Conservation (phyloP, 1,284 basidiomycete genomes). For the Uromyces viciae-fabae region DNA sequence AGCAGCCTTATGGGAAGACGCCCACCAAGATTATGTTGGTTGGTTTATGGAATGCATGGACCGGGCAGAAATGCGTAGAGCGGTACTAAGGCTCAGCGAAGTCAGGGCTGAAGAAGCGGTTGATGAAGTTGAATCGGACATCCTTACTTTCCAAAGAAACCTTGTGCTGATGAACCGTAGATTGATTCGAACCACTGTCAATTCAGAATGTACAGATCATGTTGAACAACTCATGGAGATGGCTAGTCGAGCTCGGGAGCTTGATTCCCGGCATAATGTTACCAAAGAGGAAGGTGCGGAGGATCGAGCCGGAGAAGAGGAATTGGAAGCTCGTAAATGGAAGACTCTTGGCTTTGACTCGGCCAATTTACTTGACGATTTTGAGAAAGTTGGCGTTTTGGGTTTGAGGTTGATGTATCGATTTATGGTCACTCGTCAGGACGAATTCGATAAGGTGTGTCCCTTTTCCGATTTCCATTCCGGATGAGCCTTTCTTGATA, state of each 20-base stretch:
- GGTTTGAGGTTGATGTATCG: slow-evolving; percentile 70
- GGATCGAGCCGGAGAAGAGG: slow-evolving; percentile 56
- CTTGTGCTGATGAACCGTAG: slow-evolving; percentile 74
- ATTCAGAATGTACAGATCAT: slow-evolving; percentile 64
- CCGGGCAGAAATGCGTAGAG: background rate
- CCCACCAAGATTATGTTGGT: background rate
- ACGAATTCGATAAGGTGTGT: slow-evolving; percentile 74
- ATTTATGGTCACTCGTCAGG: slow-evolving; percentile 69
- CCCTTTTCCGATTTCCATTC: background rate
- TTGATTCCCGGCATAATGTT: slow-evolving; percentile 59
- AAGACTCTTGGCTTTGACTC: slow-evolving; percentile 71
- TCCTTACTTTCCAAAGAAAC: slow-evolving; percentile 41
- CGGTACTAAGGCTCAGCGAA: slow-evolving; percentile 71
- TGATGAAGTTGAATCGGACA: slow-evolving; percentile 28
- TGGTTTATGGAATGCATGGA: slow-evolving; percentile 27
- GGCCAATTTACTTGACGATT: slow-evolving; percentile 76
- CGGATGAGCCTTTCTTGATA: too few relatives aligned
- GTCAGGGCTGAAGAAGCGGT: slow-evolving; percentile 58
- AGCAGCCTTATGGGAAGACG: slow-evolving; percentile 10
- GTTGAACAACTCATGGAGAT: slow-evolving; percentile 66
- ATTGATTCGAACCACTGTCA: slow-evolving; percentile 72
- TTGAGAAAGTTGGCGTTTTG: slow-evolving; percentile 75
- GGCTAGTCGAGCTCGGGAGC: slow-evolving; percentile 64
- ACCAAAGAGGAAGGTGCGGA: slow-evolving; percentile 55
- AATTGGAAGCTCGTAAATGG: slow-evolving; percentile 64